phyloP scores from a whole-genome alignment of 73 alveolate species.

The Tetrahymena elliotti region DNA sequence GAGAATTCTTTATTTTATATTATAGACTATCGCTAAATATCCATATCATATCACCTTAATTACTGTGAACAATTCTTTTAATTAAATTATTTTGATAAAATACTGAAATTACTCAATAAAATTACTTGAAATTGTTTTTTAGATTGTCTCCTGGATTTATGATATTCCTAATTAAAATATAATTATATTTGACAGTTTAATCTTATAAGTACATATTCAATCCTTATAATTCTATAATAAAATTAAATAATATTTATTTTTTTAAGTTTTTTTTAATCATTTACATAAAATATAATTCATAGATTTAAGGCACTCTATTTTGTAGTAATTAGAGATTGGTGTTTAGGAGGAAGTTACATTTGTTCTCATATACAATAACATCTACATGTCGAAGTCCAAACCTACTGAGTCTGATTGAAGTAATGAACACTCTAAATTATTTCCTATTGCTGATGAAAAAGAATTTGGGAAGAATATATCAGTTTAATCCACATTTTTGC shows the following conservation, averaged over 20 bases:
- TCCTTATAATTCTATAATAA: not conserved
- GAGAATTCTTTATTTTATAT: not conserved
- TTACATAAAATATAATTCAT: not conserved
- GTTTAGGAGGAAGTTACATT: not conserved
- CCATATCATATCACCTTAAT: not conserved
- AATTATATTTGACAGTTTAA: not conserved
- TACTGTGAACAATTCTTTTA: not conserved
- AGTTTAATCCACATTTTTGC: not conserved
- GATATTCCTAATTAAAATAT: not conserved
- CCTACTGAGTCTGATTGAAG: not conserved
- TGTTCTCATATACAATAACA: not conserved
- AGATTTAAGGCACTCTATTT: not conserved
- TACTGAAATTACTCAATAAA: not conserved
- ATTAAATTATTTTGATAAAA: not conserved
- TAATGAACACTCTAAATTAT: not conserved
- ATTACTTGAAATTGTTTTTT: not conserved
- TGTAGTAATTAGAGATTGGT: not conserved
- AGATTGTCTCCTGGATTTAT: not conserved
- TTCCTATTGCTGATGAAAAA: not conserved
- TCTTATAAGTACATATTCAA: not conserved
- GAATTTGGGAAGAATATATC: not conserved
- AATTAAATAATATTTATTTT: not conserved
- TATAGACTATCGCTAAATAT: not conserved
- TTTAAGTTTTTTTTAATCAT: not conserved
- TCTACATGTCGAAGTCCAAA: not conserved